Percentiles rank a stretch among this genome's conserved stretches.
phyloP scores from a whole-genome alignment of 345 rosid species.

The Sisymbrium altissimum region DNA sequence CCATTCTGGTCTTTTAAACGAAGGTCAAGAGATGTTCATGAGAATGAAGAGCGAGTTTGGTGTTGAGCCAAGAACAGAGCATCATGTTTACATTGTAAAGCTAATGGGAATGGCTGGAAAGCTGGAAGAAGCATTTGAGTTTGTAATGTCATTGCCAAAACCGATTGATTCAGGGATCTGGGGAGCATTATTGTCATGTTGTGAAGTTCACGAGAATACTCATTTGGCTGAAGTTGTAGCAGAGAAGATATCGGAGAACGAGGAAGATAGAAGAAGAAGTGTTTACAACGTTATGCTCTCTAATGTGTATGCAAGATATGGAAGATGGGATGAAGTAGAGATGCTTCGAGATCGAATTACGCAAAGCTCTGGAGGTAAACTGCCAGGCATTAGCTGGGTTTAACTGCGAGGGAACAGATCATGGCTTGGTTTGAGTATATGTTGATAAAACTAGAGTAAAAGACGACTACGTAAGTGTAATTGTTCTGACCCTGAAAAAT shows the following conservation, averaged over 20 bases:
- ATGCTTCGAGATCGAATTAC: constrained; percentile 43
- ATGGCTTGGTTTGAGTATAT: not conserved
- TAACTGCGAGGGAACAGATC: not conserved
- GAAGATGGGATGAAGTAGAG: constrained; percentile 70
- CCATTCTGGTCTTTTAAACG: constrained; percentile 62
- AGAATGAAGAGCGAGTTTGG: constrained; percentile 67
- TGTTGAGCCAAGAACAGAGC: constrained; percentile 57
- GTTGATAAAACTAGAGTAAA: too few relatives aligned
- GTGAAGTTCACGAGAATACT: constrained; percentile 52
- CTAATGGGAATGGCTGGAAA: constrained; percentile 71
- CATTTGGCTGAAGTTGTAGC: constrained; percentile 66
- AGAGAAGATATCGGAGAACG: constrained; percentile 44
- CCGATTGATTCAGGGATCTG: constrained; percentile 76
- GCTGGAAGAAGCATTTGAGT: constrained; percentile 63
- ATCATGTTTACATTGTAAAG: constrained; percentile 72
- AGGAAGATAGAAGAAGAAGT: constrained; percentile 56
- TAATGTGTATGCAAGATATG: constrained; percentile 65
- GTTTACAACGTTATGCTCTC: constrained; percentile 74
- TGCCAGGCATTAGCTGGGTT: constrained; percentile 64
- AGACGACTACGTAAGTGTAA: too few relatives aligned
- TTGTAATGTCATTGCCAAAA: constrained; percentile 50
- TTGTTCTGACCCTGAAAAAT: too few relatives aligned
- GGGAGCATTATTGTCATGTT: constrained; percentile 86
- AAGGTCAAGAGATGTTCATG: constrained; percentile 56
- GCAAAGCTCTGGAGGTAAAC: constrained; percentile 35